These are phyloP conservation scores for Phytophthora niederhauseri DNA, from an alignment of 352 stramenopile genomes.

Conservation along the genomic window DNA sequence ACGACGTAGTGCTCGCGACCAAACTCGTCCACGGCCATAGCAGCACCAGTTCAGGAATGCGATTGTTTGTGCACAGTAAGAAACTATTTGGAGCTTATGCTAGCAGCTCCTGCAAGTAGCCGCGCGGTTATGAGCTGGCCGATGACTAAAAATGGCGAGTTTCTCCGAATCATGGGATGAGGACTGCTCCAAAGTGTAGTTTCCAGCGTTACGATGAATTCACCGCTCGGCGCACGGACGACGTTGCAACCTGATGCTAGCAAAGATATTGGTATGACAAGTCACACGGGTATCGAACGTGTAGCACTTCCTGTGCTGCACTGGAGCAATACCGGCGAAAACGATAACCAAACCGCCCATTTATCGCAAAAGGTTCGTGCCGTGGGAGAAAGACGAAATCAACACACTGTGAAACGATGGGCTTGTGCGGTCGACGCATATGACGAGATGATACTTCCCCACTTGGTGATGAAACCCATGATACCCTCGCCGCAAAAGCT, in stretches of 20 bases:
- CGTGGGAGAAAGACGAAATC: not conserved
- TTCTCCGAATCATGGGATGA: not conserved
- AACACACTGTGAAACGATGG: not conserved
- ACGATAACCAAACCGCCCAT: slow-evolving; percentile 21
- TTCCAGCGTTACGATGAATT: not conserved
- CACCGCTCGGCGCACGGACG: not conserved
- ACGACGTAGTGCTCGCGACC: slow-evolving; percentile 39
- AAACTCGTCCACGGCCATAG: slow-evolving; percentile 14
- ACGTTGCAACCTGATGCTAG: not conserved
- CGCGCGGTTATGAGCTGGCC: not conserved
- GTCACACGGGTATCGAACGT: not conserved
- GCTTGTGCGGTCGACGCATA: not conserved
- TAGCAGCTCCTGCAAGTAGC: not conserved
- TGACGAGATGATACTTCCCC: slow-evolving; percentile 12
- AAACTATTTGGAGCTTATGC: slow-evolving; percentile 5
- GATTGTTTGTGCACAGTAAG: not conserved
- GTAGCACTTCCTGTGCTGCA: slow-evolving; percentile 2
- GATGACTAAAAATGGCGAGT: slow-evolving; percentile 11
- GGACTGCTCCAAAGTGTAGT: not conserved
- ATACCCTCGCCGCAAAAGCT: slow-evolving; percentile 5
- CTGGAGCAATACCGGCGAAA: not conserved
- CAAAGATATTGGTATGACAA: not conserved
- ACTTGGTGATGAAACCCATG: slow-evolving; percentile 4
- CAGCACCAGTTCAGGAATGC: not conserved
- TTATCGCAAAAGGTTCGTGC: slow-evolving; percentile 10